A percentile compares a stretch with the other conserved stretches of the same genome.
phyloP scores from a whole-genome alignment of 176 grass and related monocot genomes.

The Lolium rigidum region DNA sequence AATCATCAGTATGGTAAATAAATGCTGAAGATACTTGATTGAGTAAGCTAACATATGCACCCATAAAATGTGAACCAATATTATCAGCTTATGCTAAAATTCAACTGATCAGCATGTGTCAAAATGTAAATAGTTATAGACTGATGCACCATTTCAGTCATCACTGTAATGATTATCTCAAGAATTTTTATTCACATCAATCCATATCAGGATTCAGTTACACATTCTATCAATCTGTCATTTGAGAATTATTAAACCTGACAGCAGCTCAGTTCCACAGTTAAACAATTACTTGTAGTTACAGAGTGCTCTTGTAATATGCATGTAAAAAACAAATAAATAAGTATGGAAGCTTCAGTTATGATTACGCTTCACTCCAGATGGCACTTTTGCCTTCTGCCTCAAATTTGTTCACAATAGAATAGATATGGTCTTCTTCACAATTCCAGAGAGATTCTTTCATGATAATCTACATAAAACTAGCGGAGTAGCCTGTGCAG shows the following conservation, averaged over 20 bases:
- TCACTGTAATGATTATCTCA: not conserved
- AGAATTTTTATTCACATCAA: not conserved
- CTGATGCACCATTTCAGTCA: not conserved
- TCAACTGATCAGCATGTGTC: slow-evolving; percentile 11
- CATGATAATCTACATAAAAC: slow-evolving; percentile 27
- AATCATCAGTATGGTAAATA: slow-evolving; percentile 25
- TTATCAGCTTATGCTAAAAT: not conserved
- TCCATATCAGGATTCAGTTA: slow-evolving; percentile 16
- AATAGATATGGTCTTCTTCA: not conserved
- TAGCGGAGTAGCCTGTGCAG: not conserved
- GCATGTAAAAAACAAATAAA: slow-evolving; percentile 5
- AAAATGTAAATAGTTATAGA: slow-evolving; percentile 15
- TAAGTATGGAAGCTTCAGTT: not conserved
- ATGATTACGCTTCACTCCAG: not conserved
- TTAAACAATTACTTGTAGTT: slow-evolving; percentile 1
- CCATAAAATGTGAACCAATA: not conserved
- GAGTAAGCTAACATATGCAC: slow-evolving; percentile 3
- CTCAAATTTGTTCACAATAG: slow-evolving; percentile 24
- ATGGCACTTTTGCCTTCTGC: not conserved
- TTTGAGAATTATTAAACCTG: not conserved
- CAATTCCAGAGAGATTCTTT: slow-evolving; percentile 25
- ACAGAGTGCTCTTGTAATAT: slow-evolving; percentile 22
- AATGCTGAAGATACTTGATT: not conserved
- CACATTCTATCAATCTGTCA: slow-evolving; percentile 13
- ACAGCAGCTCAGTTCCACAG: not conserved